phyloP scores from a whole-genome alignment of 2,329 filamentous ascomycete species.

The Fusarium subglutinans region DNA sequence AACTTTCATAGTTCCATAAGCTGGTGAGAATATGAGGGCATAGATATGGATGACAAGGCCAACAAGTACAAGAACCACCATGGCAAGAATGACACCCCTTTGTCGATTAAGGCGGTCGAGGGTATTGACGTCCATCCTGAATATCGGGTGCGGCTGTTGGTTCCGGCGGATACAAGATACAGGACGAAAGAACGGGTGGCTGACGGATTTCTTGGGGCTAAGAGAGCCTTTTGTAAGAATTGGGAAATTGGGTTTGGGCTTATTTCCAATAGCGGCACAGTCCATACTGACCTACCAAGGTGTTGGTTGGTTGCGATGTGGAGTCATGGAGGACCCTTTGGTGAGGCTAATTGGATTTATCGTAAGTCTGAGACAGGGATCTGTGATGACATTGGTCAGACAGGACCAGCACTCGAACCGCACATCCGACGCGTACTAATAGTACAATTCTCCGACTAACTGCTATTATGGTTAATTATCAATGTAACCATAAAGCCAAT shows the following conservation, averaged over 20 bases:
- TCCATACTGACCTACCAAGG: not conserved
- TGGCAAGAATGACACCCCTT: not conserved
- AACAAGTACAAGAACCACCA: not conserved
- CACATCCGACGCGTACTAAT: not conserved
- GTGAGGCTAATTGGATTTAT: not conserved
- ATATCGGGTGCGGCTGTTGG: fast-evolving
- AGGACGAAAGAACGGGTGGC: not conserved
- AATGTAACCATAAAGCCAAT: not conserved
- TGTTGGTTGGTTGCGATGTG: not conserved
- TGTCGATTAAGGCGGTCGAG: not conserved
- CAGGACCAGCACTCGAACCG: not conserved
- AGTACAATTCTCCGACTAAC: not conserved
- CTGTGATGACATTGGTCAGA: not conserved
- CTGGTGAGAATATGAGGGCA: not conserved
- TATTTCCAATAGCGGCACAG: not conserved
- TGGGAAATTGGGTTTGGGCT: not conserved
- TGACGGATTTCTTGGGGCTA: not conserved
- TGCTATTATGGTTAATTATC: not conserved
- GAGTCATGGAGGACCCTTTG: not conserved
- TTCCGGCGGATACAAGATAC: not conserved
- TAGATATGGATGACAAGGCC: not conserved
- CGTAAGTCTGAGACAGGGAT: not conserved
- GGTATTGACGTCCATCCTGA: not conserved
- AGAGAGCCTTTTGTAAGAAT: not conserved
- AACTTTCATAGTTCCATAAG: not conserved